phyloP scores from a whole-genome alignment of 176 grass and related monocot genomes.

The Guadua angustifolia region DNA sequence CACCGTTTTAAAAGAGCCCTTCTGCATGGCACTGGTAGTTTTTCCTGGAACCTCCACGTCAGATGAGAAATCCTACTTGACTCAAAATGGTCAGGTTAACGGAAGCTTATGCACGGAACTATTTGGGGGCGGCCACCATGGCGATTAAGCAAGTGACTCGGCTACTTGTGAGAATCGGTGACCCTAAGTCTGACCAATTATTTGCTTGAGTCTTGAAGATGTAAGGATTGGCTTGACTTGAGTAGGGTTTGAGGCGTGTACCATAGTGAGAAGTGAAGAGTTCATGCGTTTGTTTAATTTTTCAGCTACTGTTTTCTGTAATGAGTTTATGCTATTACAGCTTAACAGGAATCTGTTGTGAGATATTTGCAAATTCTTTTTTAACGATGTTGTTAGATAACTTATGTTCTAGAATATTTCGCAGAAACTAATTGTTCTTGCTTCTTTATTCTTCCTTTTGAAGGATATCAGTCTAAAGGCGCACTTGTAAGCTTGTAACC shows the following conservation, averaged over 20 bases:
- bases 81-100: neutral
- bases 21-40: neutral
- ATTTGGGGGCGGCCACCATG: neutral
- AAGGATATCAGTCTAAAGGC: neutral
- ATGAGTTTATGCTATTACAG: conserved; percentile 7
- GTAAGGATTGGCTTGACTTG: conserved; percentile 29
- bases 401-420: neutral
- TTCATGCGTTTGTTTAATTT: neutral
- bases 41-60: neutral
- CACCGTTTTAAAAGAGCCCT: neutral
- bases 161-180: neutral
- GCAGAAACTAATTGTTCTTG: neutral
- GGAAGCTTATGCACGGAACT: neutral
- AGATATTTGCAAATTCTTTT: neutral
- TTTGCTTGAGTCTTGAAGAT: neutral
- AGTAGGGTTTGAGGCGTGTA: conserved; percentile 24
- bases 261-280: neutral
- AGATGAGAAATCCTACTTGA: neutral
- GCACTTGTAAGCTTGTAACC: neutral
- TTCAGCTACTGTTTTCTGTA: neutral
- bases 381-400: neutral
- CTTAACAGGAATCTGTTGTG: neutral
- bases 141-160: neutral
- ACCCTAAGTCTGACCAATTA: conserved; percentile 16
- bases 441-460: neutral